Evolutionary conservation across 2,329 filamentous ascomycete genomes (phyloP).

Genomic region (Diplodia seriata): DNA sequence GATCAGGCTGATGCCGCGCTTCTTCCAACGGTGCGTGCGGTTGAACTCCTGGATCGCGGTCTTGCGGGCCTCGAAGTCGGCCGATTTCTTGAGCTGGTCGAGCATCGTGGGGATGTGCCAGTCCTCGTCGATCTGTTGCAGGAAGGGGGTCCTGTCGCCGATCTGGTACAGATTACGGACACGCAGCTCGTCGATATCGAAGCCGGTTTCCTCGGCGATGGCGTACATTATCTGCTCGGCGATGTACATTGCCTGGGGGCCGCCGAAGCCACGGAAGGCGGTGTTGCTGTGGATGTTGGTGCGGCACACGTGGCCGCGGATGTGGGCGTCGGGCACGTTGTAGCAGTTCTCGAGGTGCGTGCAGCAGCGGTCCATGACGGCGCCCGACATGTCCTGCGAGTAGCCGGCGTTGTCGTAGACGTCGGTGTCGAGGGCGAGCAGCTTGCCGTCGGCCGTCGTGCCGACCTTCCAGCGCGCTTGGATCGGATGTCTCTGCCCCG

Average conservation of each 20-base stretch:
- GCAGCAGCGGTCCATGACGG: constrained; percentile 83
- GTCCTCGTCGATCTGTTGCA: constrained; percentile 78
- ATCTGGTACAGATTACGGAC: constrained; percentile 85
- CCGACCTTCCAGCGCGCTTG: constrained; percentile 88
- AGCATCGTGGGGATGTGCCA: constrained; percentile 96
- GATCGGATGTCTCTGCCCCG: constrained; percentile 91
- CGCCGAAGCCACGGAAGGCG: constrained; percentile 93
- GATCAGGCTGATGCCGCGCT: constrained; percentile 82
- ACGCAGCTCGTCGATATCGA: constrained; percentile 79
- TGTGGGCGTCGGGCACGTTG: constrained; percentile 79
- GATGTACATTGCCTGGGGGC: constrained; percentile 94
- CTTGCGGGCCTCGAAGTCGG: constrained; percentile 72
- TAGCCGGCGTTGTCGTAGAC: constrained; percentile 92
- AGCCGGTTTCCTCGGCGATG: constrained; percentile 83
- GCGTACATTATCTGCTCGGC: constrained; percentile 87
- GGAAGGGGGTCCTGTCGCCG: constrained; percentile 83
- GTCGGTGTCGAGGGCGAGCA: constrained; percentile 88
- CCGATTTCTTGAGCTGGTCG: constrained; percentile 78
- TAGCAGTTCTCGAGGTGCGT: constrained; percentile 90
- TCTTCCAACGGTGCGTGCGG: constrained; percentile 83
- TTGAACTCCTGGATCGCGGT: constrained; percentile 80
- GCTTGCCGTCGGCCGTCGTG: constrained; percentile 86
- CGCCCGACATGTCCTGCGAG: constrained; percentile 70
- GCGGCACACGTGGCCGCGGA: constrained; percentile 85
- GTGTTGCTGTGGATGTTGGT: constrained; percentile 98